Evolutionary conservation across 495 filamentous ascomycete genomes (phyloP), one percentile per base, ranked within the genome.

Genomic region (Xylaria venustula): DNA sequence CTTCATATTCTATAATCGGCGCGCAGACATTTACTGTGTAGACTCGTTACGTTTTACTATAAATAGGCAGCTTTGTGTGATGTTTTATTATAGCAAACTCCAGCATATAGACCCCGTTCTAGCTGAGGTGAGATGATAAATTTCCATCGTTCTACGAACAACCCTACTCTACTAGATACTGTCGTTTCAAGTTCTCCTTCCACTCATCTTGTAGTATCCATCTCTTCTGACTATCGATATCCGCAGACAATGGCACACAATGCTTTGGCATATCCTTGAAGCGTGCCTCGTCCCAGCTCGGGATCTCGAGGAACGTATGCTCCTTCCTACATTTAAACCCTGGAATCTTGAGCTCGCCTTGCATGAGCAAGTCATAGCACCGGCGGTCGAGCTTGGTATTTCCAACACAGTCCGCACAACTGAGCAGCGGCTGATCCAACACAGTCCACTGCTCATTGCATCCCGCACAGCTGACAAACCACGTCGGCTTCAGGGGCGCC

Each of bases 251-350:
- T 7, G 63, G 65, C 14, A 68, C 45, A 15, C 20, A 58, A 11
- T 30, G 53, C 68, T 40, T 67, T 51, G 36, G 78, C 71, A 65
- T 64, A 62, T 5, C 72, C 71, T 60, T 60, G 56, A 9, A 67
- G 51, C 51, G 67, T 36, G 7, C 34, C 42, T 45, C 66, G 20
- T 80, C 78, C 64, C 70, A 77, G 3, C 46, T 58, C 6, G 77
- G 70, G 30, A 80, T 49, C 48, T 69, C 59, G 7, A 78, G 44
- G 57, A 77, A 77, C 12, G 68, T 60, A 63, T 80, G 78, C 1
- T 66, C 50, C 55, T 72, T 72, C 48, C 61, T 66, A 47, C 78
- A 80, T 6, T 67, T 51, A 30, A 66, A 22, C 12, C 65, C 58
- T n/a, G 67, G 67, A 37, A 57, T 46, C 14, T 60, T 54, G 6